A percentile compares a stretch with the other conserved stretches of the same genome.
phyloP scores from a whole-genome alignment of 2,329 filamentous ascomycete species.

The Cladosporium sp. region DNA sequence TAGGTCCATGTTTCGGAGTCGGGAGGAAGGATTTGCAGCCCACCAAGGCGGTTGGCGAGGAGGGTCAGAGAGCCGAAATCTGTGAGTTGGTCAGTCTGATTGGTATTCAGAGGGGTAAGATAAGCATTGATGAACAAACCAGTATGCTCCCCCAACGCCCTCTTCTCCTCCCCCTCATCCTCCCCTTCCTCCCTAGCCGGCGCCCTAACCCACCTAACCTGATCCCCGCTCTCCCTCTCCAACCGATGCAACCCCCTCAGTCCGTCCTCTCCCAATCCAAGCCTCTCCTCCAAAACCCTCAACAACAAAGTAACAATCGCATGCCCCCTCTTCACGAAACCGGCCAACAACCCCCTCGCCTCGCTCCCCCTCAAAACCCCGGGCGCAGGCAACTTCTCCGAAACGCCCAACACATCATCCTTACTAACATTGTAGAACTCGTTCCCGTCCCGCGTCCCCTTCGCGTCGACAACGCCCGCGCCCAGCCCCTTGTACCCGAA shows the following conservation, averaged over 20 bases:
- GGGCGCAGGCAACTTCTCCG: slow-evolving; percentile 38
- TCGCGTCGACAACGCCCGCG: slow-evolving; percentile 38
- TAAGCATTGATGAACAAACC: background rate
- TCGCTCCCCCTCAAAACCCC: slow-evolving; percentile 31
- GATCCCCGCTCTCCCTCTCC: slow-evolving; percentile 41
- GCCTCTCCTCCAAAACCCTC: slow-evolving; percentile 38
- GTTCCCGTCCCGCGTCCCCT: slow-evolving; percentile 46
- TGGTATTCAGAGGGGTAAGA: background rate
- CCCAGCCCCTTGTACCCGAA: slow-evolving; percentile 41
- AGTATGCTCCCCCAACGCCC: slow-evolving; percentile 48
- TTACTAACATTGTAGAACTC: slow-evolving; percentile 53
- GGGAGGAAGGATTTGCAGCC: slow-evolving; percentile 47
- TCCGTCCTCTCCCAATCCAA: no score
- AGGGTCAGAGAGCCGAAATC: slow-evolving; percentile 53
- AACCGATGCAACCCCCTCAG: slow-evolving; percentile 44
- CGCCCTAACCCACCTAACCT: slow-evolving; percentile 48
- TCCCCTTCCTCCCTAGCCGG: slow-evolving; percentile 42
- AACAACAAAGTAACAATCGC: slow-evolving; percentile 41
- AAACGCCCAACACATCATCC: slow-evolving; percentile 45
- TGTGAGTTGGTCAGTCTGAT: background rate
- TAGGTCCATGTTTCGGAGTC: slow-evolving; percentile 40
- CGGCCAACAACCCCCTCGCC: slow-evolving; percentile 33
- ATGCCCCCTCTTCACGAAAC: slow-evolving; percentile 43
- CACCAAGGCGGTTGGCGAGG: slow-evolving; percentile 51
- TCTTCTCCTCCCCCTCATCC: slow-evolving; percentile 33